phyloP scores from a whole-genome alignment of 2,329 filamentous ascomycete genomes.

The Diplodia mutila region DNA sequence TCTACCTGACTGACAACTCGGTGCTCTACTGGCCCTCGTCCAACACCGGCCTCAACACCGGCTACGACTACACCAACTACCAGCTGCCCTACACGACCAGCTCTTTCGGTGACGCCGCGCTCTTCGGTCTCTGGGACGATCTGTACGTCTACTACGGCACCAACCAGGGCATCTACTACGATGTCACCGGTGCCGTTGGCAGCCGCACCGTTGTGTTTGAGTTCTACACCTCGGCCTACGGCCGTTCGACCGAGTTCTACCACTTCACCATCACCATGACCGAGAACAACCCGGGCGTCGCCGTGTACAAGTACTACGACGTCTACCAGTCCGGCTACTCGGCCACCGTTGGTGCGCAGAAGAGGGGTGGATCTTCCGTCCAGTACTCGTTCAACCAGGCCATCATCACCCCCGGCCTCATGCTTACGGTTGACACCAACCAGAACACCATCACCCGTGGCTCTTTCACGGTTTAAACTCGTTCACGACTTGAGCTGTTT shows the following conservation, averaged over 20 bases:
- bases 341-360: not conserved
- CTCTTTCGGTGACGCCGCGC: not conserved
- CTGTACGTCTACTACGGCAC: not conserved
- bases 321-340: not conserved
- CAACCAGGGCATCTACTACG: not conserved
- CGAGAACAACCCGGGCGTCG: not conserved
- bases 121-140: not conserved
- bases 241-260: not conserved
- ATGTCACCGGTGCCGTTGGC: not conserved
- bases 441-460: not conserved
- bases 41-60: accelerated
- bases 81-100: not conserved
- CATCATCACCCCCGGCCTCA: not conserved
- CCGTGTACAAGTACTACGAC: not conserved
- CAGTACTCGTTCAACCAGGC: not conserved
- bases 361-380: not conserved
- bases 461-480: not conserved
- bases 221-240: not conserved
- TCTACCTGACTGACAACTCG: not conserved
- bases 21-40: not conserved
- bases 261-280: not conserved
- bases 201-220: not conserved
- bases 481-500: not conserved
- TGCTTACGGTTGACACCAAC: not conserved
- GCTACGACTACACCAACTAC: not conserved